phyloP scores from a whole-genome alignment of 2,329 filamentous ascomycete genomes.

The Fusarium fracticaudum region DNA sequence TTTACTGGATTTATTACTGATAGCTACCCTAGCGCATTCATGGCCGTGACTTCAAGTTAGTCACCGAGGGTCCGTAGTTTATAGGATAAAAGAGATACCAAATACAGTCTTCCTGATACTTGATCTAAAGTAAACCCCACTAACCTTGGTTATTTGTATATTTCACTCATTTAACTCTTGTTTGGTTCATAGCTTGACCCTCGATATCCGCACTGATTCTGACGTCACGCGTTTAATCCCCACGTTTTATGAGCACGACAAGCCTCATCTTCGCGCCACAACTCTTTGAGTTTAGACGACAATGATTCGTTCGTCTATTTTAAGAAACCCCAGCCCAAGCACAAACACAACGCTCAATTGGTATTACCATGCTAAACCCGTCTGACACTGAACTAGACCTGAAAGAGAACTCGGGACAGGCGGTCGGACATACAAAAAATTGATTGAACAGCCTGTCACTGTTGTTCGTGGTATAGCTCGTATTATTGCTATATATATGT shows the following conservation, averaged over 20 bases:
- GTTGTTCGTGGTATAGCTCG: not conserved
- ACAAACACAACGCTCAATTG: no score
- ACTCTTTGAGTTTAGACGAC: fast-evolving
- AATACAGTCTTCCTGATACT: no score
- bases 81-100: no score
- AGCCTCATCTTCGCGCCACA: fast-evolving
- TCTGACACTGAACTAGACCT: not conserved
- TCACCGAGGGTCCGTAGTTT: no score
- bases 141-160: not conserved
- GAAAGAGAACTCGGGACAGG: not conserved
- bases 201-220: fast-evolving
- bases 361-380: not conserved
- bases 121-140: no score
- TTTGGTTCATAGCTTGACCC: not conserved
- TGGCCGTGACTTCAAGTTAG: no score
- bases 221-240: not conserved
- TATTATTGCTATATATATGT: not conserved
- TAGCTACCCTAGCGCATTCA: no score
- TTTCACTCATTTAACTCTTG: not conserved
- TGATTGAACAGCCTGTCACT: not conserved
- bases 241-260: no score
- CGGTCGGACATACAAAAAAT: not conserved
- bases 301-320: not conserved
- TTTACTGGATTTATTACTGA: no score
- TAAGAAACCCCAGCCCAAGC: no score